Evolutionary conservation across 352 stramenopile species (phyloP).

Genomic region (Saprolegnia parasitica): DNA sequence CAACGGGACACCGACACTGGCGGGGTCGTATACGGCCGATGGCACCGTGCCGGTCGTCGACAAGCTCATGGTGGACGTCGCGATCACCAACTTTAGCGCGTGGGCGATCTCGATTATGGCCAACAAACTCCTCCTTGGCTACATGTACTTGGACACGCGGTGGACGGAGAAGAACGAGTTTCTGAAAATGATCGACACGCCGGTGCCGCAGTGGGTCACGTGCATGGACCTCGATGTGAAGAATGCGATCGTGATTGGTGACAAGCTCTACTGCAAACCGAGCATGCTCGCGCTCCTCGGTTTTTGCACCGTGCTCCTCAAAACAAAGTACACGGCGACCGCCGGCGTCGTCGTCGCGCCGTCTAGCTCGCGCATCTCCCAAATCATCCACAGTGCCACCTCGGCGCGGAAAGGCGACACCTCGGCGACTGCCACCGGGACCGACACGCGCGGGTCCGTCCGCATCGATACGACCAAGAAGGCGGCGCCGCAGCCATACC

Average conservation of each 20-base stretch:
- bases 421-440: background rate
- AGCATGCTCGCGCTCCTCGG: conserved; percentile 10
- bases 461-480: background rate
- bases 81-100: background rate
- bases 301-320: conserved; percentile 3
- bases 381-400: background rate
- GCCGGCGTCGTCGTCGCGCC: background rate
- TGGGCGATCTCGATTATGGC: background rate
- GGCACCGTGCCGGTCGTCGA: conserved; percentile 13
- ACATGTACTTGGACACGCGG: background rate
- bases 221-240: conserved; percentile 11
- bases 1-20: background rate
- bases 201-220: conserved; percentile 17
- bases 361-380: background rate
- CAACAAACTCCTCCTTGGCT: background rate
- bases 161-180: conserved; percentile 8
- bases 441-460: background rate
- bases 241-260: conserved; percentile 9
- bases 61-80: conserved; percentile 11
- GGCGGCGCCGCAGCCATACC: background rate
- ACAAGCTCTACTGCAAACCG: conserved; percentile 20
- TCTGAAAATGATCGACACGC: background rate
- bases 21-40: background rate
- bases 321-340: background rate
- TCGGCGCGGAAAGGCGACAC: background rate